Percentiles rank a stretch among this genome's conserved stretches.
phyloP scores from a whole-genome alignment of 2,329 filamentous ascomycete species.

The Thermothelomyces thermophilus region DNA sequence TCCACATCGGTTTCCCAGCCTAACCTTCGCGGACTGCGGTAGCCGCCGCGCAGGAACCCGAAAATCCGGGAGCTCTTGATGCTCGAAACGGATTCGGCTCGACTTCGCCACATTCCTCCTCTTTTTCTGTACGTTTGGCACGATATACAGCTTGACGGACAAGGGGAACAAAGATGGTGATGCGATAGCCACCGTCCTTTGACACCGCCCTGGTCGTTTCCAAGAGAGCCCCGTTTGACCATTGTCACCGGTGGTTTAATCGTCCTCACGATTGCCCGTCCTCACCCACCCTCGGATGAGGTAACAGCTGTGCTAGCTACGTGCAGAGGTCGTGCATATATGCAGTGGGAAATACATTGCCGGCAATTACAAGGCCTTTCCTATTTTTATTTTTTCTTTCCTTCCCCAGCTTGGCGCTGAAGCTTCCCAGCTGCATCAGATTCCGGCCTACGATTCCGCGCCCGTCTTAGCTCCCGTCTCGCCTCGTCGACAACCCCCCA shows the following conservation, averaged over 20 bases:
- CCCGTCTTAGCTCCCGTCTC: too few relatives aligned
- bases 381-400: too few relatives aligned
- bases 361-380: too few relatives aligned
- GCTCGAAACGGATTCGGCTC: not conserved
- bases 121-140: not conserved
- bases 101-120: not conserved
- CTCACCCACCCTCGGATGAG: too few relatives aligned
- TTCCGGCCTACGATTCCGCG: too few relatives aligned
- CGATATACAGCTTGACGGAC: not conserved
- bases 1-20: not conserved
- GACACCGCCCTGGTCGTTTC: not conserved
- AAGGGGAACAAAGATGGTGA: constrained; percentile 8
- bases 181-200: not conserved
- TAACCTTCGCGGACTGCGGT: too few relatives aligned
- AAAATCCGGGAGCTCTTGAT: not conserved
- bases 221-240: too few relatives aligned
- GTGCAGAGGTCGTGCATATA: not conserved
- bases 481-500: too few relatives aligned
- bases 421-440: not conserved
- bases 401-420: too few relatives aligned
- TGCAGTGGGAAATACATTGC: too few relatives aligned
- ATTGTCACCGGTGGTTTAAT: too few relatives aligned
- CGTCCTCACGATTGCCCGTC: not conserved
- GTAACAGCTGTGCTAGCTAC: not conserved
- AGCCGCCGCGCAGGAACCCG: too few relatives aligned